A percentile compares a stretch with the other conserved stretches of the same genome.
Evolutionary conservation across 495 filamentous ascomycete genomes (phyloP).

Genomic region (Penicillium verhagenii): DNA sequence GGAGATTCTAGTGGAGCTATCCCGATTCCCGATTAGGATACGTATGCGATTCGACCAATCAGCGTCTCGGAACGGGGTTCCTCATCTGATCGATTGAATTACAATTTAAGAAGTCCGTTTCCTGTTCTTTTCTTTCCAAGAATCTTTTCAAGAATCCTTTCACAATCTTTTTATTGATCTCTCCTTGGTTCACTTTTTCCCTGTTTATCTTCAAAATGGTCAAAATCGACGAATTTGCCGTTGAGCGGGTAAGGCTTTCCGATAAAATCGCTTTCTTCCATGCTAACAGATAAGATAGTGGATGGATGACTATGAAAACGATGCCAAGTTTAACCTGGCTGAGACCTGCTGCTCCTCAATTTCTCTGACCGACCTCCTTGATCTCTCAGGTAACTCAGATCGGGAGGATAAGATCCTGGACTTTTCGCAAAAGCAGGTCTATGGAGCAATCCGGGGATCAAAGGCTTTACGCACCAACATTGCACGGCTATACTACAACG

Average conservation of each 20-base stretch:
- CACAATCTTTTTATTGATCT: not conserved
- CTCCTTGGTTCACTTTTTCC: not conserved
- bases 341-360: constrained; percentile 84
- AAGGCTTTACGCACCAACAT: constrained; percentile 59
- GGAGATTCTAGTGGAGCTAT: not conserved
- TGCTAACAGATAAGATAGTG: constrained; percentile 52
- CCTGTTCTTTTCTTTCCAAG: not conserved
- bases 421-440: constrained; percentile 56
- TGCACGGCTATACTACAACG: constrained; percentile 60
- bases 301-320: constrained; percentile 84
- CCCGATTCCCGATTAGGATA: not conserved
- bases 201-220: constrained; percentile 52
- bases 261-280: not conserved
- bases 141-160: not conserved
- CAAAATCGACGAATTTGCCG: constrained; percentile 67
- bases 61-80: not conserved
- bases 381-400: constrained; percentile 52
- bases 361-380: constrained; percentile 66
- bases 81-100: not conserved
- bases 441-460: constrained; percentile 70
- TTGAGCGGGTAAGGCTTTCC: constrained; percentile 60
- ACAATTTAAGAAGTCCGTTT: not conserved
- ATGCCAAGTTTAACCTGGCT: constrained; percentile 74
- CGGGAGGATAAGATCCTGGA: constrained; percentile 38
- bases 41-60: not conserved